Percentiles rank a stretch among this genome's conserved stretches.
Conservation (phyloP, 208 protist species). For the Trypanosomatidae sp. region DNA sequence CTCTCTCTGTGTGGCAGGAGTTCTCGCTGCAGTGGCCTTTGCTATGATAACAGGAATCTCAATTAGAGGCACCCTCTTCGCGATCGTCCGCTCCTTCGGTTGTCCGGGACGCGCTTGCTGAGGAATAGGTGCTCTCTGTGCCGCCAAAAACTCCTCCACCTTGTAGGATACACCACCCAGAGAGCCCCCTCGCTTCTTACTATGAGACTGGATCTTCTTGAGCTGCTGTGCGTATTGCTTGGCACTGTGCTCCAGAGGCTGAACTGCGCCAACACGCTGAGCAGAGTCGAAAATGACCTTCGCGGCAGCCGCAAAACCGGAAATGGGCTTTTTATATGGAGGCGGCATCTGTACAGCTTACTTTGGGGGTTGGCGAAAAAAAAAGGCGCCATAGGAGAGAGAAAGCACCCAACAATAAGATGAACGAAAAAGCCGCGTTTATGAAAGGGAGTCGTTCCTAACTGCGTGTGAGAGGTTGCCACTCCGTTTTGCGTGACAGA, state of each 20-base stretch:
- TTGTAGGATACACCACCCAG: constrained; percentile 84
- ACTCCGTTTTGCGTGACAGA: neutral
- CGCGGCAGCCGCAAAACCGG: constrained; percentile 72
- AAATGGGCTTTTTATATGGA: constrained; percentile 17
- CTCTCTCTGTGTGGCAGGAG: neutral
- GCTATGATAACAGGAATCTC: constrained; percentile 36
- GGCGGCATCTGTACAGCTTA: constrained; percentile 14
- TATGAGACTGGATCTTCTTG: constrained; percentile 80
- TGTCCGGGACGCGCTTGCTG: constrained; percentile 1
- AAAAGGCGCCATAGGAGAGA: neutral
- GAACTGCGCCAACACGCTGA: constrained; percentile 73
- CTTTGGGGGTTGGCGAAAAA: neutral
- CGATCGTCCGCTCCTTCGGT: constrained; percentile 21
- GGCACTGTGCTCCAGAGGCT: constrained; percentile 56
- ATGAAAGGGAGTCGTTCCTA: neutral
- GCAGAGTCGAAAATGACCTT: constrained; percentile 86
- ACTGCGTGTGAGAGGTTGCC: neutral
- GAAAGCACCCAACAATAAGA: neutral
- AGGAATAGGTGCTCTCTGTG: constrained; percentile 44
- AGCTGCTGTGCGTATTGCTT: constrained; percentile 71
- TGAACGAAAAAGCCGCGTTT: neutral
- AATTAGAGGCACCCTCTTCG: constrained; percentile 66
- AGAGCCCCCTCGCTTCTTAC: constrained; percentile 71
- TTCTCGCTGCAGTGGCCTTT: neutral
- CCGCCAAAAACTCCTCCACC: constrained; percentile 80